These are phyloP conservation scores for Alnus rubra DNA, from an alignment of 306 rosid species.

Conservation along the genomic window DNA sequence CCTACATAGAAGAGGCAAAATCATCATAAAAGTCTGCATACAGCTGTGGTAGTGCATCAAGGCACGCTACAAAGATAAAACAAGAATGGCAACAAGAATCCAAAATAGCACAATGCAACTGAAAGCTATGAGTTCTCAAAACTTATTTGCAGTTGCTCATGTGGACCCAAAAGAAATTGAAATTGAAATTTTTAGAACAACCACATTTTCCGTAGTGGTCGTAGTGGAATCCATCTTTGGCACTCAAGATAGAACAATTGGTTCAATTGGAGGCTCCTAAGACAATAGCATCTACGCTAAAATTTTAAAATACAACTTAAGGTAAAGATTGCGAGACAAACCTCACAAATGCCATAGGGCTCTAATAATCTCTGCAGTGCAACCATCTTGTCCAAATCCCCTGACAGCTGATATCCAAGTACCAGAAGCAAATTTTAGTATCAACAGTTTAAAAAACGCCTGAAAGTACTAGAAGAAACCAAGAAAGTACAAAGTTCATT, in stretches of 20 bases:
- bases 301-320: constrained; percentile 19
- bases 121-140: not conserved
- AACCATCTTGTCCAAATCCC: constrained; percentile 88
- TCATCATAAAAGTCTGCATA: not conserved
- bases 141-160: not conserved
- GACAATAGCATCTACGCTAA: constrained; percentile 2
- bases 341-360: constrained; percentile 92
- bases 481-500: not conserved
- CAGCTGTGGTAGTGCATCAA: not conserved
- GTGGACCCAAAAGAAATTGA: not conserved
- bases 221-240: not conserved
- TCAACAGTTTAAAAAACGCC: constrained; percentile 2
- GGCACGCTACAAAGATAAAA: not conserved
- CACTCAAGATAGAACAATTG: constrained; percentile 11
- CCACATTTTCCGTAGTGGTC: not conserved
- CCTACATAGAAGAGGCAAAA: constrained; percentile 41
- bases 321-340: constrained; percentile 36
- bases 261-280: not conserved
- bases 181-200: not conserved
- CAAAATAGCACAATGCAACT: not conserved
- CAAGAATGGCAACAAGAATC: not conserved
- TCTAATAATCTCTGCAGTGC: constrained; percentile 83
- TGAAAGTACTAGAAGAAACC: not conserved
- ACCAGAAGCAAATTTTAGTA: constrained; percentile 18
- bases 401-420: constrained; percentile 56